Evolutionary conservation across 768 basidiomycete species (phyloP).

Genomic region (Tylopilus sp.): DNA sequence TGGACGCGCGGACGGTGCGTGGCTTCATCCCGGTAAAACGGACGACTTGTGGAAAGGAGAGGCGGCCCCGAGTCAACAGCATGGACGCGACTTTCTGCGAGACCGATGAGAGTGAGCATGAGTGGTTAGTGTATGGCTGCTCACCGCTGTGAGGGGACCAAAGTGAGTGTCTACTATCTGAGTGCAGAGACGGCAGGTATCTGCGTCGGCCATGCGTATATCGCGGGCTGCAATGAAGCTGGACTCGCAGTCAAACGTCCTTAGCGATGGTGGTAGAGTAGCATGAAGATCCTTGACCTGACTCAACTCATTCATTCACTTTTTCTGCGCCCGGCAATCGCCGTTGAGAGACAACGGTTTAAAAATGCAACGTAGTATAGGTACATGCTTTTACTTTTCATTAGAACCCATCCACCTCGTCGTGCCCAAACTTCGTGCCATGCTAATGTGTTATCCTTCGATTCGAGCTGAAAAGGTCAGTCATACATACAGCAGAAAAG

Average conservation of each 20-base stretch:
- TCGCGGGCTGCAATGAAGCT: too few species aligned
- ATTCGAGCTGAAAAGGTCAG: slow-evolving; percentile 32
- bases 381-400: slow-evolving; percentile 11
- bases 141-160: slow-evolving; percentile 62
- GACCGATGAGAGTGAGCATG: slow-evolving; percentile 1
- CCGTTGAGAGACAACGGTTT: not conserved
- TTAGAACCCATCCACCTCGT: slow-evolving; percentile 1
- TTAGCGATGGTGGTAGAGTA: slow-evolving; percentile 1
- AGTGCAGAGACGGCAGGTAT: slow-evolving; percentile 56
- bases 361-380: slow-evolving; percentile 1
- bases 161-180: slow-evolving; percentile 66
- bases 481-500: slow-evolving; percentile 14
- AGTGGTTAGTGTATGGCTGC: slow-evolving; percentile 16
- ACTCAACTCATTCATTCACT: not conserved
- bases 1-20: slow-evolving; percentile 61
- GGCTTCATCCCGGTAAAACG: slow-evolving; percentile 67
- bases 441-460: slow-evolving; percentile 5
- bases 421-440: not conserved
- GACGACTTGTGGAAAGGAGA: slow-evolving; percentile 65
- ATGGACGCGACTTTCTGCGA: slow-evolving; percentile 66
- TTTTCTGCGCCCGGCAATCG: not conserved
- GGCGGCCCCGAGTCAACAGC: slow-evolving; percentile 77
- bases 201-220: slow-evolving; percentile 56
- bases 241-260: too few species aligned
- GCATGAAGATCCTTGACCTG: slow-evolving; percentile 6